These are phyloP conservation scores for Paralagenidium karlingii DNA, from an alignment of 352 stramenopile species.

Conservation along the genomic window DNA sequence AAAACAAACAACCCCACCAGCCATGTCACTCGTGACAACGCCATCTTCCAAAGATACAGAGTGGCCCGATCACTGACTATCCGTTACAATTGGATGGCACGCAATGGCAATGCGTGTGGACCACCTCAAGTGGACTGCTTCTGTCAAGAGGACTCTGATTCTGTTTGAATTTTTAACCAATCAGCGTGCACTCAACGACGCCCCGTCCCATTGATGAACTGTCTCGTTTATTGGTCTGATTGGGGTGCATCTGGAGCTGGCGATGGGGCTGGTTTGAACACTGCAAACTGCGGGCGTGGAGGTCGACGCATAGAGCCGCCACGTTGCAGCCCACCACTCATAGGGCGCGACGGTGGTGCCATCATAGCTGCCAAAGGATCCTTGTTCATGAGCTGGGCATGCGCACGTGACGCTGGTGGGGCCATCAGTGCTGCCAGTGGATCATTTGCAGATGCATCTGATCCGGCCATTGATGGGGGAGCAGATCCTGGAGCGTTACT, in stretches of 20 bases:
- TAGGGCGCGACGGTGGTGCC: constrained; percentile 34
- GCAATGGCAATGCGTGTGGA: too few species aligned
- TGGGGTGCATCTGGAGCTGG: constrained; percentile 6
- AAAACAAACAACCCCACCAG: too few species aligned
- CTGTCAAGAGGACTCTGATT: too few species aligned
- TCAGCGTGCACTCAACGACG: too few species aligned
- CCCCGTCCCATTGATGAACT: too few species aligned
- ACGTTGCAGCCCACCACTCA: constrained; percentile 13
- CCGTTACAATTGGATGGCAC: too few species aligned
- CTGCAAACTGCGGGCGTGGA: constrained; percentile 70
- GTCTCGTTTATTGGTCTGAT: constrained; percentile 14
- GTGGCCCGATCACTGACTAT: too few species aligned
- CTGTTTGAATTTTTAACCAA: too few species aligned
- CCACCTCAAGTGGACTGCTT: too few species aligned
- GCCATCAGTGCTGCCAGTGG: constrained; percentile 74
- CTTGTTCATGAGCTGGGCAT: constrained; percentile 61
- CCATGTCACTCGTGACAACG: too few species aligned
- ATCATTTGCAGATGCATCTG: constrained; percentile 22
- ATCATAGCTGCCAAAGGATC: constrained; percentile 80
- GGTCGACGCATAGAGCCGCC: constrained; percentile 16
- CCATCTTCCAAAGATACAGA: too few species aligned
- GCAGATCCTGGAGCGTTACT: constrained; percentile 32
- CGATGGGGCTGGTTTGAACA: constrained; percentile 64
- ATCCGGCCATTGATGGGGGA: constrained; percentile 43
- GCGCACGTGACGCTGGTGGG: constrained; percentile 38